Percentiles rank a stretch among this genome's conserved stretches.
Conservation (phyloP, 1,139 yeast species). For the Debaryomycetaceae sp. region DNA sequence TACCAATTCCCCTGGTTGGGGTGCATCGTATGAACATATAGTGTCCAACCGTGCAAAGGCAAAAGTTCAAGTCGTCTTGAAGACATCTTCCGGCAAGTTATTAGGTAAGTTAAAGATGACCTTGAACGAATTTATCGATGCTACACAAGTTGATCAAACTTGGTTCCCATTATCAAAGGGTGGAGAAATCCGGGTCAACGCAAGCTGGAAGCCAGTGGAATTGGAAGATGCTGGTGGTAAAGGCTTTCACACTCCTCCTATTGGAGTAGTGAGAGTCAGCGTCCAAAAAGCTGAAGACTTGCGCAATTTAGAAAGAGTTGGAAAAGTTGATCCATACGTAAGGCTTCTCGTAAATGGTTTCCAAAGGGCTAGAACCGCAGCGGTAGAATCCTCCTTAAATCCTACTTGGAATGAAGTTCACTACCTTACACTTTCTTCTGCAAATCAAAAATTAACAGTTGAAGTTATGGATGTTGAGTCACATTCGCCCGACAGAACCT, state of each 20-base stretch:
- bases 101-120: constrained; percentile 63
- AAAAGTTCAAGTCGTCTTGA: constrained; percentile 62
- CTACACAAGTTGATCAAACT: constrained; percentile 70
- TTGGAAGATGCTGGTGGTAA: constrained; percentile 63
- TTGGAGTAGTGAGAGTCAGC: constrained; percentile 82
- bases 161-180: constrained; percentile 70
- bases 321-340: constrained; percentile 89
- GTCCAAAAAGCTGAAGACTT: constrained; percentile 69
- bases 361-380: constrained; percentile 72
- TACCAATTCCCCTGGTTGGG: constrained; percentile 68
- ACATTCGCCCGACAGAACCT: constrained; percentile 72
- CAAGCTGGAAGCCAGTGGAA: constrained; percentile 85
- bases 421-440: constrained; percentile 76
- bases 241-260: constrained; percentile 85
- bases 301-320: constrained; percentile 81
- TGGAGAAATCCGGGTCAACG: constrained; percentile 69
- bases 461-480: constrained; percentile 92
- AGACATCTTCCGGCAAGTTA: constrained; percentile 55
- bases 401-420: constrained; percentile 87
- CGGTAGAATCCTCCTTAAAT: constrained; percentile 62
- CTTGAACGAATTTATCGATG: constrained; percentile 70
- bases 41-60: constrained; percentile 71
- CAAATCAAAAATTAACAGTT: constrained; percentile 74
- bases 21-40: constrained; percentile 63
- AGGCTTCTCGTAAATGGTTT: constrained; percentile 76